Evolutionary conservation across 139 green algal genomes (phyloP).

Genomic region (Zygnema circumcarinatum): DNA sequence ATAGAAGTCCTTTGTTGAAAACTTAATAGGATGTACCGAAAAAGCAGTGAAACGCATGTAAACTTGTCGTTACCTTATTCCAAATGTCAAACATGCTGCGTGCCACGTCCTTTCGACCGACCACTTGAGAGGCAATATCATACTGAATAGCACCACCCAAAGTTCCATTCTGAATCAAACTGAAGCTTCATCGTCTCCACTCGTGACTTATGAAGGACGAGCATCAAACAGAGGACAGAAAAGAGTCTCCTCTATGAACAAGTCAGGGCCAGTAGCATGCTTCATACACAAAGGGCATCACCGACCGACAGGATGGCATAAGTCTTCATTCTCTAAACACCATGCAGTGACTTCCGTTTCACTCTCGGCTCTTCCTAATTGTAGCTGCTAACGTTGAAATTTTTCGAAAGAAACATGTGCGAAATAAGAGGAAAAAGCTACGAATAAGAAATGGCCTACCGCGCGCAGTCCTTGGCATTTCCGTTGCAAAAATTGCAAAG

Average conservation of each 20-base stretch:
- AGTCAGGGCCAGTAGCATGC: too few relatives aligned
- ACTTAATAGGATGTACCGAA: too few relatives aligned
- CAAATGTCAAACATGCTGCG: slow-evolving; percentile 55
- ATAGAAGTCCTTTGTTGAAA: too few relatives aligned
- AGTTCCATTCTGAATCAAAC: neutral
- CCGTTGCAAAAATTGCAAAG: slow-evolving; percentile 80
- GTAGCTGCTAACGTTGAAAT: neutral
- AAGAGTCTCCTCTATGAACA: too few relatives aligned
- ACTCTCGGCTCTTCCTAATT: neutral
- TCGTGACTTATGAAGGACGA: neutral
- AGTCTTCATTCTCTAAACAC: too few relatives aligned
- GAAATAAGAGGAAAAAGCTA: neutral
- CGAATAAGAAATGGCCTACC: neutral
- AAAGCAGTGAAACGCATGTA: too few relatives aligned
- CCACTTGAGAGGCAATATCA: slow-evolving; percentile 42
- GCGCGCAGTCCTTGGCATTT: slow-evolving; percentile 13
- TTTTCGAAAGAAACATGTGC: neutral
- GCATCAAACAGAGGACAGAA: neutral
- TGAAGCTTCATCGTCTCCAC: neutral
- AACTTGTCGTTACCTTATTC: slow-evolving; percentile 52
- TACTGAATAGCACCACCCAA: slow-evolving; percentile 17
- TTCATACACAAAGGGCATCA: too few relatives aligned
- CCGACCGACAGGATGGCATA: too few relatives aligned
- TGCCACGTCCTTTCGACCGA: slow-evolving; percentile 49
- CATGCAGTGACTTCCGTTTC: neutral